Conservation (phyloP, 2,329 filamentous ascomycete species). For the Colletotrichum graminicola region DNA sequence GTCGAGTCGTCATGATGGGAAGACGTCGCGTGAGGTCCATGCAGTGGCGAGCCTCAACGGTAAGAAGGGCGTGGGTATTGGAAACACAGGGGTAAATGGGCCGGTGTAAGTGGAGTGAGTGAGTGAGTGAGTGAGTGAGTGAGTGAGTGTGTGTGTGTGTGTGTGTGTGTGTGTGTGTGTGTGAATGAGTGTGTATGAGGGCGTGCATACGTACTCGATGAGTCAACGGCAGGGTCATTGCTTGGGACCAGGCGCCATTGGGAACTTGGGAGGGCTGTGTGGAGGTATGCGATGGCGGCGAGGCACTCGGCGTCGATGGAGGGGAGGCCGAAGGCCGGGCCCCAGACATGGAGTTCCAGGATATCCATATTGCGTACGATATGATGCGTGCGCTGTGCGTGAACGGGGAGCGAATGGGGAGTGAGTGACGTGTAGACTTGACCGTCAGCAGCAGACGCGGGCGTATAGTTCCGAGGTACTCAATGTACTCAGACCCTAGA, state of each 20-base stretch:
- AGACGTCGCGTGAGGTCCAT: conserved; percentile 20
- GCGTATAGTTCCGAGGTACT: conserved; percentile 20
- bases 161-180: no score
- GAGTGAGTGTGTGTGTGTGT: no score
- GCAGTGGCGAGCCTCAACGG: conserved; percentile 44
- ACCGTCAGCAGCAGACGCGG: background rate
- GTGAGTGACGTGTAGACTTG: conserved; percentile 1
- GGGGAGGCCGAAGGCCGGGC: conserved; percentile 86
- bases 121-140: no score
- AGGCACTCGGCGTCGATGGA: conserved; percentile 94
- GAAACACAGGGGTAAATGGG: conserved; percentile 47
- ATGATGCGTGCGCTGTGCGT: background rate
- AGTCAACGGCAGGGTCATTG: conserved; percentile 78
- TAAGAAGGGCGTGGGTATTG: background rate
- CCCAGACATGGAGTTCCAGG: conserved; percentile 89
- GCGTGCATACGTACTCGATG: conserved; percentile 70
- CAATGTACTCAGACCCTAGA: conserved; percentile 16
- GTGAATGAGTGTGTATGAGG: conserved; percentile 3
- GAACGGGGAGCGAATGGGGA: background rate
- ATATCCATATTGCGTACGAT: conserved; percentile 46
- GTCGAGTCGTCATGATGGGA: background rate
- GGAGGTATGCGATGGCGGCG: conserved; percentile 83
- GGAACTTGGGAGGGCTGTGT: conserved; percentile 69
- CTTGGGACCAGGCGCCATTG: conserved; percentile 79
- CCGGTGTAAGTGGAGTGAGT: conserved; percentile 39